Evolutionary conservation across 2,329 filamentous ascomycete genomes (phyloP), one percentile per base, ranked within the genome.

Genomic region (Penicillium hesseltinei): DNA sequence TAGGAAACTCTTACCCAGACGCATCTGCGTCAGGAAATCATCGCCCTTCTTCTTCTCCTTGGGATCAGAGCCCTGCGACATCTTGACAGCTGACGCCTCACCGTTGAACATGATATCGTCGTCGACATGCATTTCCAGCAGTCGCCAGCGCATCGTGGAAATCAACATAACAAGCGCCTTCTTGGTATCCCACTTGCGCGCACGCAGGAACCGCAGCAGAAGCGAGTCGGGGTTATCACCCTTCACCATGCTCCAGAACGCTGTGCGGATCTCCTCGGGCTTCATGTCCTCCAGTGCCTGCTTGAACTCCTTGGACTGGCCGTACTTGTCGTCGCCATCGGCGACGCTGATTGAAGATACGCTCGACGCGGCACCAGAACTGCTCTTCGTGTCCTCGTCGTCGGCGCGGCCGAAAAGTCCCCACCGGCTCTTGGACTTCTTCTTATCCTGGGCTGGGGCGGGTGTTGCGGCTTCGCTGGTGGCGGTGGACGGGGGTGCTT

Each of bases 181-280:
- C 51, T 96, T 88, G 19, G 96, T 87, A 70, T 99, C 91, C 94
- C 94, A 99, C 76, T 96, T 96, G 45, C 92, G 83, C n/a, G 92
- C 92, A 51, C 92, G 83, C 56, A 96, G 79, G 74, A 96, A 96
- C 42, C 92, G 86, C 56, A 96, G 78, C 17, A 93, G 78, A 19
- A 95, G 79, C 2, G 88, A 89, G 76, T 99, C 94, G 0, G 94
- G 94, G 71, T 97, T 86, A 70, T 99, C 94, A 68, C 94, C 88
- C 79, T 97, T 99, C 57, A 93, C 85, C 91, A 97, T 96, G 64
- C 80, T 84, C 94, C 94, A 97, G 71, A 97, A 89, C 0, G 92
- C 88, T 17, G 82, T 80, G 51, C 92, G 86, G 63, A 99, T 85
- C 43, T 88, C 82, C 68, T 95, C 91, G 0, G 93, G 90, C 0